Conservation (phyloP, 306 rosid genomes). For the cucumber (Cucumis sativus) region DNA sequence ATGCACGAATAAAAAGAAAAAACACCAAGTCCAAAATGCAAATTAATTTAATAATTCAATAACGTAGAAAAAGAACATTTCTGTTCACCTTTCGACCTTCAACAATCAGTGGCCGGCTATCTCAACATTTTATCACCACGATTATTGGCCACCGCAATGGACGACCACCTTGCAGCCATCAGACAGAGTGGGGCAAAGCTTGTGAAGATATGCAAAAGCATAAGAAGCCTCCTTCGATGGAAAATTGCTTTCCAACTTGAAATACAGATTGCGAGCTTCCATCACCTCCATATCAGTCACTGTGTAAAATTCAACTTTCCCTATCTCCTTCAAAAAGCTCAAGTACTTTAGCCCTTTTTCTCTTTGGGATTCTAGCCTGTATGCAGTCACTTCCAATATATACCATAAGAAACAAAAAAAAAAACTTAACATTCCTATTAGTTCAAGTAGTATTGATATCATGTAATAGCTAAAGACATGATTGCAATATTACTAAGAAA, state of each 20-base stretch:
- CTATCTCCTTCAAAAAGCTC: constrained; percentile 43
- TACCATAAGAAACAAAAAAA: too few relatives aligned
- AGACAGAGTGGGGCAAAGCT: constrained; percentile 25
- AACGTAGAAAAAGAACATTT: too few relatives aligned
- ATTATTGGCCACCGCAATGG: constrained; percentile 15
- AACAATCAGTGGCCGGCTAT: too few relatives aligned
- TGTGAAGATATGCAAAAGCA: constrained; percentile 41
- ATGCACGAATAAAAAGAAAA: too few relatives aligned
- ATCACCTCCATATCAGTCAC: constrained; percentile 52
- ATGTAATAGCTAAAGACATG: too few relatives aligned
- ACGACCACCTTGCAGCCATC: constrained; percentile 14
- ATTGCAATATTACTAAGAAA: too few relatives aligned
- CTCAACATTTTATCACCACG: constrained; percentile 29
- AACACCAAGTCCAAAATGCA: too few relatives aligned
- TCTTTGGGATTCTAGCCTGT: constrained; percentile 42
- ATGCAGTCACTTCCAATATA: neutral
- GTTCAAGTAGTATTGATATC: too few relatives aligned
- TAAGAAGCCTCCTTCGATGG: constrained; percentile 52
- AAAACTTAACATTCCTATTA: too few relatives aligned
- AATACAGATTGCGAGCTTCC: constrained; percentile 32
- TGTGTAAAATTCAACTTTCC: constrained; percentile 36
- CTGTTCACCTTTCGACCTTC: too few relatives aligned
- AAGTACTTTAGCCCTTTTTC: constrained; percentile 50
- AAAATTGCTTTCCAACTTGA: constrained; percentile 49
- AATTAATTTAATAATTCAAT: too few relatives aligned